phyloP scores from a whole-genome alignment of 1,139 yeast genomes.

The Scheffersomyces cryptocercus region DNA sequence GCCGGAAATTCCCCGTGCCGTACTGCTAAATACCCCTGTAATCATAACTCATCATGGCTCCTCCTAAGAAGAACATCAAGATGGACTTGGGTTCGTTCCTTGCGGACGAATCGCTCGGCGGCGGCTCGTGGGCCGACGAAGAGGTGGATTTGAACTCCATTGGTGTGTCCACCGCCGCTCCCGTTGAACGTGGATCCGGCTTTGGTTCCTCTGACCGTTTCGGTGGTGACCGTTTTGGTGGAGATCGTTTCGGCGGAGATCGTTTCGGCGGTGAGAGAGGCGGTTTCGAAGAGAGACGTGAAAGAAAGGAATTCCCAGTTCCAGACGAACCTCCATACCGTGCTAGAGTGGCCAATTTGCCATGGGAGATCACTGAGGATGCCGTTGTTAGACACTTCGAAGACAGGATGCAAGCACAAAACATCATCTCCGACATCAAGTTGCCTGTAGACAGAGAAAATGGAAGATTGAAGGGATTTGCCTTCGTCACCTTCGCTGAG shows the following conservation, averaged over 20 bases:
- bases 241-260: conserved; percentile 10
- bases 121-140: conserved; percentile 32
- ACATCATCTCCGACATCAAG: conserved; percentile 57
- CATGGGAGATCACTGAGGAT: conserved; percentile 77
- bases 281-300: conserved; percentile 21
- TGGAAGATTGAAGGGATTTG: conserved; percentile 78
- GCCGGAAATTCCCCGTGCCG: too few species aligned
- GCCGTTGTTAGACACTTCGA: conserved; percentile 68
- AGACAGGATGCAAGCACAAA: conserved; percentile 52
- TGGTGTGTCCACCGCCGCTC: conserved; percentile 24
- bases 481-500: conserved; percentile 76
- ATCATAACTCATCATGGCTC: conserved; percentile 21
- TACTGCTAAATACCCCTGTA: too few species aligned
- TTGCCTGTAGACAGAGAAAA: conserved; percentile 69
- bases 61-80: conserved; percentile 46
- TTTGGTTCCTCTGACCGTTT: conserved; percentile 5
- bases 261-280: conserved; percentile 8
- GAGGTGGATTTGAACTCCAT: conserved; percentile 28
- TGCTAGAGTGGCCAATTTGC: conserved; percentile 83
- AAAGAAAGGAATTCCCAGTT: conserved; percentile 73
- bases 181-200: conserved; percentile 12
- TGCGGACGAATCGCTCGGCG: conserved; percentile 50
- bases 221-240: conserved; percentile 11
- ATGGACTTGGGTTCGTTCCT: conserved; percentile 55
- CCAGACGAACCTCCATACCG: conserved; percentile 93